These are phyloP conservation scores for Sporothrix globosa DNA, from an alignment of 2,329 filamentous ascomycete species.

Conservation along the genomic window DNA sequence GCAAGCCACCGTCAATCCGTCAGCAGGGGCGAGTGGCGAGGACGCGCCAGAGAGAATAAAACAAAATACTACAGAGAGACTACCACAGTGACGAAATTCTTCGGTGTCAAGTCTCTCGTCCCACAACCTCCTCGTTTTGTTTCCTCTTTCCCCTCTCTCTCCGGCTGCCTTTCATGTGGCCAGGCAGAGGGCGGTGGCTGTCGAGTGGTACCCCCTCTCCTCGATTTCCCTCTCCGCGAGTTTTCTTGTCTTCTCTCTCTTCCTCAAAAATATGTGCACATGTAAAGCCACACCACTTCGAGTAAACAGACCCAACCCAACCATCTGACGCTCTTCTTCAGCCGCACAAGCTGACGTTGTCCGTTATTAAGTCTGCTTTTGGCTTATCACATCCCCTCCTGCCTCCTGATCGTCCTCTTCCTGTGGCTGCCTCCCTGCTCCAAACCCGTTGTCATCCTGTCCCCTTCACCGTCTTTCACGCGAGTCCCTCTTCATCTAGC, in stretches of 20 bases:
- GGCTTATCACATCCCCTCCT: not conserved
- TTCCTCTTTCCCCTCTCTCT: not conserved
- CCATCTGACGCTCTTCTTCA: not conserved
- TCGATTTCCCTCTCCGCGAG: not conserved
- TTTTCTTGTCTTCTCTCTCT: not conserved
- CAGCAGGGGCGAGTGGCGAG: not conserved
- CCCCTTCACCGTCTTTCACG: not conserved
- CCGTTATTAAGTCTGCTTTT: not conserved
- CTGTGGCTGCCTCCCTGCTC: not conserved
- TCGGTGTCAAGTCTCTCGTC: not conserved
- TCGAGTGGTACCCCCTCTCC: constrained; percentile 1
- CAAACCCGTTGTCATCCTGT: not conserved
- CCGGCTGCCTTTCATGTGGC: not conserved
- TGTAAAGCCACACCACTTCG: not conserved
- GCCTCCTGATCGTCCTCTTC: not conserved
- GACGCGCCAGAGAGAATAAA: no score
- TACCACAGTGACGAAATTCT: not conserved
- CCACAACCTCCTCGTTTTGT: not conserved
- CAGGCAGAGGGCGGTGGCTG: constrained; percentile 14
- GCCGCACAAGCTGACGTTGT: constrained; percentile 11
- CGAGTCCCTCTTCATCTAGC: not conserved
- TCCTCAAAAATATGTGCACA: not conserved
- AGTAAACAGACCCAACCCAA: not conserved
- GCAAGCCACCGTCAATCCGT: not conserved
- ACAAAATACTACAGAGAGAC: not conserved